Evolutionary conservation across 345 rosid genomes (phyloP).

Genomic region (Populus davidiana): DNA sequence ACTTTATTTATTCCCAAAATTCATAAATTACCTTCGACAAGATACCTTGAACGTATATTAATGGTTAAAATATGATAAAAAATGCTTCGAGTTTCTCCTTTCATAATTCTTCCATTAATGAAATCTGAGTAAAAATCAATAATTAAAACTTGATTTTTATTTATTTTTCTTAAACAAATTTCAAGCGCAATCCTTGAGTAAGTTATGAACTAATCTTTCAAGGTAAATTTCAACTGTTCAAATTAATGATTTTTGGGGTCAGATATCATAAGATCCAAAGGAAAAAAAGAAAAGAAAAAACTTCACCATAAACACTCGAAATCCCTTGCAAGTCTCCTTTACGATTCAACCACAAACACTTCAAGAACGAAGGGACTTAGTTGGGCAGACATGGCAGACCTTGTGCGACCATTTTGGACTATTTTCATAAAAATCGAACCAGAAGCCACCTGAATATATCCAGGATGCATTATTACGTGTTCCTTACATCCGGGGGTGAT

Average conservation of each 20-base stretch:
- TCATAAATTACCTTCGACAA: no score
- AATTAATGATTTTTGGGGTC: background rate
- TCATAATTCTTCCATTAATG: background rate
- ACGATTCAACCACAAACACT: background rate
- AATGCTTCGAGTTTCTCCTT: no score
- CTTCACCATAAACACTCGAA: background rate
- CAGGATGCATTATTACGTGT: background rate
- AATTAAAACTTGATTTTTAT: background rate
- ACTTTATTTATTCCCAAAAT: no score
- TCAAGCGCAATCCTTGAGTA: background rate
- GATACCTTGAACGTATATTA: no score
- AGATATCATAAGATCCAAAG: no score
- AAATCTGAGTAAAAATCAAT: background rate
- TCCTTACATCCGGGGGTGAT: background rate
- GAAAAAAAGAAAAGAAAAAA: no score
- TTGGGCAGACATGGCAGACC: background rate
- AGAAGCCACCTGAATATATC: slow-evolving; percentile 4
- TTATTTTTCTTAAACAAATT: no score
- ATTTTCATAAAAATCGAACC: background rate
- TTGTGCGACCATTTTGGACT: background rate
- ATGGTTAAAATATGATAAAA: no score
- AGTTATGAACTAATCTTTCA: no score
- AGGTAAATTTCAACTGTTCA: background rate
- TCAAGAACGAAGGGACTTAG: background rate
- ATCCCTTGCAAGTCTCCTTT: background rate